Conservation (phyloP, 2,329 filamentous ascomycete species). For the Penicillium sp. region DNA sequence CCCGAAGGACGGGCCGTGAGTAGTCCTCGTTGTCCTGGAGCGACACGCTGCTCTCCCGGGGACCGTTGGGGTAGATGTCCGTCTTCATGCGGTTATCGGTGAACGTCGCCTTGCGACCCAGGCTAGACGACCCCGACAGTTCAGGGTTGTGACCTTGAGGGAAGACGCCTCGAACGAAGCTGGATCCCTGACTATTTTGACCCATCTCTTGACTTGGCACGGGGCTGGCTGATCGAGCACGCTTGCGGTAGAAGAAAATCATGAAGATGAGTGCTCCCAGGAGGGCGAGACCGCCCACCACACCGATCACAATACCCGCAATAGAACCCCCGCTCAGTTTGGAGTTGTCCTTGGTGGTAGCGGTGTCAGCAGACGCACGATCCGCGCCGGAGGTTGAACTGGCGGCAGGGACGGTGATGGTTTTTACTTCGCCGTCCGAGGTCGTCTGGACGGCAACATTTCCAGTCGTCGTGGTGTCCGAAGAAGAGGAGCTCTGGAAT, state of each 20-base stretch:
- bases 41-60: slow-evolving; percentile 45
- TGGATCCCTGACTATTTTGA: slow-evolving; percentile 36
- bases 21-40: slow-evolving; percentile 51
- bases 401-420: slow-evolving; percentile 28
- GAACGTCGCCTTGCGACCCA: slow-evolving; percentile 33
- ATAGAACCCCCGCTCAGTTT: slow-evolving; percentile 42
- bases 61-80: slow-evolving; percentile 42
- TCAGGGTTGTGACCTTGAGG: slow-evolving; percentile 28
- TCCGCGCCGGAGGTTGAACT: slow-evolving; percentile 17
- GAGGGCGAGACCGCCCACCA: slow-evolving; percentile 38
- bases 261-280: slow-evolving; percentile 40
- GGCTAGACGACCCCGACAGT: slow-evolving; percentile 12
- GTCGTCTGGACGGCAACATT: slow-evolving; percentile 25
- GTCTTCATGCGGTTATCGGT: slow-evolving; percentile 48
- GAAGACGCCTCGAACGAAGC: slow-evolving; percentile 34
- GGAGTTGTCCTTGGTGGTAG: slow-evolving; percentile 17
- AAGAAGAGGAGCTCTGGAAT: slow-evolving; percentile 12
- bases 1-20: slow-evolving; percentile 45
- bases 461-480: slow-evolving; percentile 17
- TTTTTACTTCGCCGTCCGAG: slow-evolving; percentile 27
- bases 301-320: slow-evolving; percentile 46
- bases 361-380: slow-evolving; percentile 12
- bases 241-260: slow-evolving; percentile 40
- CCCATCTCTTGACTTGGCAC: slow-evolving; percentile 32
- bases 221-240: slow-evolving; percentile 31